Conservation (phyloP, 2,329 filamentous ascomycete species). For the Ceratocystis smalleyi region DNA sequence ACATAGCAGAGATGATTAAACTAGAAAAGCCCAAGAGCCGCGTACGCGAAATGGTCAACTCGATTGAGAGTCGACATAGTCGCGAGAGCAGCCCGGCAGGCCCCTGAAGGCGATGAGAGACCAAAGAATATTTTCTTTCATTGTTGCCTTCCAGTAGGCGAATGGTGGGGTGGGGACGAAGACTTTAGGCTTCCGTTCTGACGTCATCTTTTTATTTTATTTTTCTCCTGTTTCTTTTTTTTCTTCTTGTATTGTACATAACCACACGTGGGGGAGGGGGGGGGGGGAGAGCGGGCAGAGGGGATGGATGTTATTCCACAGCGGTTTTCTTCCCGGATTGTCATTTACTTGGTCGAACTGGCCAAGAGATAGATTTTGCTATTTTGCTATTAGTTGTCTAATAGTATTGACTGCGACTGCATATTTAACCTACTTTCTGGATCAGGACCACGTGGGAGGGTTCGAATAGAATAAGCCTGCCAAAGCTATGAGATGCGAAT, state of each 20-base stretch:
- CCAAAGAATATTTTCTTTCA: background rate
- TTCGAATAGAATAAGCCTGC: background rate
- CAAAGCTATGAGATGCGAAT: background rate
- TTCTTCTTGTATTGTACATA: constrained; percentile 7
- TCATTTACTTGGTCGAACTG: background rate
- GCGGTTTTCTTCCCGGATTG: background rate
- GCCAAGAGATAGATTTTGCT: background rate
- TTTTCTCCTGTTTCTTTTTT: constrained; percentile 5
- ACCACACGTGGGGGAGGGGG: background rate
- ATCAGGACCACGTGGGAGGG: background rate
- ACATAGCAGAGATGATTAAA: constrained; percentile 33
- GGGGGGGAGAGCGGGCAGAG: background rate
- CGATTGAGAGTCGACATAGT: constrained; percentile 33
- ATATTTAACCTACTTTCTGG: background rate
- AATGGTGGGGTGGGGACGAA: background rate
- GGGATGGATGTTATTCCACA: background rate
- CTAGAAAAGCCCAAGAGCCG: constrained; percentile 29
- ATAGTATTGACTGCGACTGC: background rate
- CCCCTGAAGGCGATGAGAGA: background rate
- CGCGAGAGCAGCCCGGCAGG: constrained; percentile 28
- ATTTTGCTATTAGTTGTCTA: background rate
- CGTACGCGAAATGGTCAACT: constrained; percentile 42
- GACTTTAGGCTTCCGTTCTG: background rate
- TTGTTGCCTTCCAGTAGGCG: background rate
- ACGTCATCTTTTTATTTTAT: background rate